These are phyloP conservation scores for Colletotrichum nymphaeae DNA, from an alignment of 2,329 filamentous ascomycete genomes.

Conservation along the genomic window DNA sequence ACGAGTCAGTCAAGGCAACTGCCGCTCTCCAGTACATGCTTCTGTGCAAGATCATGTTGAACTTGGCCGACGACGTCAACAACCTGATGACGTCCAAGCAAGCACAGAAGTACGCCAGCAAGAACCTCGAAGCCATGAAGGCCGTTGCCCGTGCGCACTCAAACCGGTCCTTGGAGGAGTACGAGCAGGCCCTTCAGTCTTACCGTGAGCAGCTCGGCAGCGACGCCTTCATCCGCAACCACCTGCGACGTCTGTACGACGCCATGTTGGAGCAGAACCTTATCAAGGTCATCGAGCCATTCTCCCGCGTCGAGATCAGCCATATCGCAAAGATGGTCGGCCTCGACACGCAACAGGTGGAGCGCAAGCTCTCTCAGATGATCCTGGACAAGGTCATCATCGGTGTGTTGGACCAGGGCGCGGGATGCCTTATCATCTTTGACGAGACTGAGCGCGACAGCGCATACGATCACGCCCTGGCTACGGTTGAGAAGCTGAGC, in stretches of 20 bases:
- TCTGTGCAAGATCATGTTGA: slow-evolving; percentile 99
- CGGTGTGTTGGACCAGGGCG: slow-evolving; percentile 95
- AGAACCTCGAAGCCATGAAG: slow-evolving; percentile 99
- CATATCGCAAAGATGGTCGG: slow-evolving; percentile 99
- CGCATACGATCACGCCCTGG: slow-evolving; percentile 92
- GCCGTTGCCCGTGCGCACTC: slow-evolving; percentile 95
- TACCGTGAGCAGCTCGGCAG: slow-evolving; percentile 95
- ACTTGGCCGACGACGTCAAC: slow-evolving; percentile 95
- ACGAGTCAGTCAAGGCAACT: slow-evolving; percentile 90
- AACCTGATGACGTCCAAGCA: slow-evolving; percentile 95
- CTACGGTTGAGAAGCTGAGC: slow-evolving; percentile 96
- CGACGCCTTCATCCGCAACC: slow-evolving; percentile 96
- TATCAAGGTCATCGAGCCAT: slow-evolving; percentile 99
- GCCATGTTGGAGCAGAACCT: slow-evolving; percentile 99
- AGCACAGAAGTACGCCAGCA: slow-evolving; percentile 94
- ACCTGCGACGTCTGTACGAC: slow-evolving; percentile 95
- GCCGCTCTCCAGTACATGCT: slow-evolving; percentile 99
- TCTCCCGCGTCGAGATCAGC: slow-evolving; percentile 94
- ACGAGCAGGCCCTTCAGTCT: slow-evolving; percentile 89
- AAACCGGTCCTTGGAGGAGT: slow-evolving; percentile 96
- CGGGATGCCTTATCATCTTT: slow-evolving; percentile 96
- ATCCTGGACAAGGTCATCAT: slow-evolving; percentile 99
- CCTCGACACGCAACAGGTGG: slow-evolving; percentile 94
- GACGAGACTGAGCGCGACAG: slow-evolving; percentile 95
- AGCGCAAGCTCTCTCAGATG: slow-evolving; percentile 99